Percentiles rank a stretch among this genome's conserved stretches.
These are phyloP conservation scores for Arthroderma uncinatum DNA, from an alignment of 2,329 filamentous ascomycete genomes.

Conservation along the genomic window DNA sequence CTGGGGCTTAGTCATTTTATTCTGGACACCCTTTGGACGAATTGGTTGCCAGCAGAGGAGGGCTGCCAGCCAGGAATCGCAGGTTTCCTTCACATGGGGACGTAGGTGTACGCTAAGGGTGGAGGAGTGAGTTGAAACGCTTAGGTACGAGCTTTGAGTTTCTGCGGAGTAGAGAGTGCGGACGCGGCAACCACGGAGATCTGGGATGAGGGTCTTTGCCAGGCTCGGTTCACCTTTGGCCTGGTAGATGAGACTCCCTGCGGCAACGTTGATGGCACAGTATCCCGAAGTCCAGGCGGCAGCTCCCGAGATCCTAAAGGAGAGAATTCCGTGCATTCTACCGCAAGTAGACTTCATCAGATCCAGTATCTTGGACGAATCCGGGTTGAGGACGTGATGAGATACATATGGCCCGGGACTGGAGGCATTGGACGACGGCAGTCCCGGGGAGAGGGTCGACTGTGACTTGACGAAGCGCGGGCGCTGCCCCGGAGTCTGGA, in stretches of 20 bases:
- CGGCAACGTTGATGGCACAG: slow-evolving; percentile 42
- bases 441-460: slow-evolving; percentile 19
- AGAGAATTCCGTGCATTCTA: slow-evolving; percentile 43
- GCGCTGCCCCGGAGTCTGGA: slow-evolving; percentile 31
- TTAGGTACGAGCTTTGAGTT: slow-evolving; percentile 37
- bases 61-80: slow-evolving; percentile 43
- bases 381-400: slow-evolving; percentile 32
- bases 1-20: slow-evolving; percentile 42
- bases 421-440: slow-evolving; percentile 19
- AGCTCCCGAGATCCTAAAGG: slow-evolving; percentile 35
- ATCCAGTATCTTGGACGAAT: slow-evolving; percentile 39
- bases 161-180: slow-evolving; percentile 39
- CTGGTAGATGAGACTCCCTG: slow-evolving; percentile 41
- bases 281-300: slow-evolving; percentile 40
- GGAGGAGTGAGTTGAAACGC: slow-evolving; percentile 38
- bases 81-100: slow-evolving; percentile 41
- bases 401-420: slow-evolving; percentile 26
- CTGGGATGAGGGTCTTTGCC: slow-evolving; percentile 39
- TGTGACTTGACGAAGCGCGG: slow-evolving; percentile 27
- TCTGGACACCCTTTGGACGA: slow-evolving; percentile 39
- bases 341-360: slow-evolving; percentile 44
- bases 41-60: slow-evolving; percentile 43
- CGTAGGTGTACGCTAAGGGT: slow-evolving; percentile 38
- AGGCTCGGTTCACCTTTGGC: slow-evolving; percentile 39
- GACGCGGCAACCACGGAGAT: slow-evolving; percentile 40